These are phyloP conservation scores for Lolium multiflorum DNA, from an alignment of 176 grass and related monocot species.

Conservation along the genomic window DNA sequence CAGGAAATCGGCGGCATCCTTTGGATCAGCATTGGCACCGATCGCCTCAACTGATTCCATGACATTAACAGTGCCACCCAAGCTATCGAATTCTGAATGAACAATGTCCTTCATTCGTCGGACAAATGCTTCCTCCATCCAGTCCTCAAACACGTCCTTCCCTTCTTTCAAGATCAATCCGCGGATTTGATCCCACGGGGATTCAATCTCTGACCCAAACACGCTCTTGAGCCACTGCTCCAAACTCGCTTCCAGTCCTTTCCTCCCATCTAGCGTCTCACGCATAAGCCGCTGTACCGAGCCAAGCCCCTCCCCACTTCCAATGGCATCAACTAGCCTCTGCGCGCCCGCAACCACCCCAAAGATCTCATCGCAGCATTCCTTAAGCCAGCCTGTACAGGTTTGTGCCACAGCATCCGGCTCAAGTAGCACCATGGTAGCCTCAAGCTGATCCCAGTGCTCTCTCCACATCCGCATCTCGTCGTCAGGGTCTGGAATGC, in stretches of 20 bases:
- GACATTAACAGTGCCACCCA: conserved; percentile 64
- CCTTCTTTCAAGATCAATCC: conserved; percentile 81
- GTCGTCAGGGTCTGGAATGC: conserved; percentile 87
- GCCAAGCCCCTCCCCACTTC: conserved; percentile 68
- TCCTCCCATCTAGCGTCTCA: conserved; percentile 67
- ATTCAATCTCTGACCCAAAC: conserved; percentile 91
- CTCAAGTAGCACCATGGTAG: conserved; percentile 79
- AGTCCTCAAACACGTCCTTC: conserved; percentile 90
- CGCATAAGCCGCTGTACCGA: conserved; percentile 71
- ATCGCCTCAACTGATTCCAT: conserved; percentile 70
- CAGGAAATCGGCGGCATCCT: conserved; percentile 63
- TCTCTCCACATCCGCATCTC: conserved; percentile 81
- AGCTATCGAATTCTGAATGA: conserved; percentile 71
- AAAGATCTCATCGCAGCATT: conserved; percentile 77
- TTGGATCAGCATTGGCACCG: conserved; percentile 46
- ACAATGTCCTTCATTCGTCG: conserved; percentile 86
- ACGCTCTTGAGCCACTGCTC: conserved; percentile 92
- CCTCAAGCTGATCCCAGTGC: conserved; percentile 87
- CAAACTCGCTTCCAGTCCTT: conserved; percentile 78
- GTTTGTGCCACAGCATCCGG: conserved; percentile 61
- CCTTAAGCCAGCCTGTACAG: conserved; percentile 80
- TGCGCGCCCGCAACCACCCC: conserved; percentile 57
- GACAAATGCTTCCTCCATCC: conserved; percentile 86
- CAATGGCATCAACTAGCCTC: conserved; percentile 70
- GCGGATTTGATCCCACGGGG: conserved; percentile 92